A percentile compares a stretch with the other conserved stretches of the same genome.
Evolutionary conservation across 805 yeast genomes (phyloP).

Genomic region (Sugiyamaella americana): DNA sequence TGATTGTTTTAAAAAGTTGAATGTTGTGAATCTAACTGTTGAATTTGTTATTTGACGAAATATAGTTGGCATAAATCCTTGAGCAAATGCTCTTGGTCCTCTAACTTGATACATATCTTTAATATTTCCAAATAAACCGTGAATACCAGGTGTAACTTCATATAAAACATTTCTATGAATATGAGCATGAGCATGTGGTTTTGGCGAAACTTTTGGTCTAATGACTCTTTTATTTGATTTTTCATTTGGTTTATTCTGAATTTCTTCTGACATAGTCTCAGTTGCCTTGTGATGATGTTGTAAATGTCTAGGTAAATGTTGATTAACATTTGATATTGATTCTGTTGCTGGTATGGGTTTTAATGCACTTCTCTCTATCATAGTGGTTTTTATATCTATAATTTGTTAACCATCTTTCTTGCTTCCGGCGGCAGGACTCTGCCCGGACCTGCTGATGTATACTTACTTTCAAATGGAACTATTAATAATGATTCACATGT

Average conservation of each 20-base stretch:
- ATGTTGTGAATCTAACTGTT: conserved; percentile 77
- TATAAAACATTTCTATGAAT: conserved; percentile 11
- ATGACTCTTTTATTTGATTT: neutral
- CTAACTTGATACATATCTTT: conserved; percentile 62
- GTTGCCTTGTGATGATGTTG: neutral
- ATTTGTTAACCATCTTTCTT: neutral
- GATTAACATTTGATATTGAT: neutral
- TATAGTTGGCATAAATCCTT: conserved; percentile 79
- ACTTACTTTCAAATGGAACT: conserved; percentile 73
- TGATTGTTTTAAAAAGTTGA: conserved; percentile 68
- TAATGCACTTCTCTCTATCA: conserved; percentile 21
- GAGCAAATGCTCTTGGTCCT: conserved; percentile 72
- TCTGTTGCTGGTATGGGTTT: neutral
- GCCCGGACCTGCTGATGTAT: neutral
- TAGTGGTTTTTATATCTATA: conserved; percentile 21
- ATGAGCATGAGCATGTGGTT: conserved; percentile 29
- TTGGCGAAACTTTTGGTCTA: neutral
- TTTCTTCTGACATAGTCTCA: too few relatives aligned
- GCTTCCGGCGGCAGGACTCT: neutral
- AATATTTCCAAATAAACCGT: conserved; percentile 24
- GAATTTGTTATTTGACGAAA: conserved; percentile 74
- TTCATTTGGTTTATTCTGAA: neutral
- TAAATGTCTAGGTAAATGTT: neutral
- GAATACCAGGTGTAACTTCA: conserved; percentile 27
- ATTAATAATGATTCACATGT: conserved; percentile 66